These are phyloP conservation scores for Avicennia marina DNA, from an alignment of 257 asterid genomes.

Conservation along the genomic window DNA sequence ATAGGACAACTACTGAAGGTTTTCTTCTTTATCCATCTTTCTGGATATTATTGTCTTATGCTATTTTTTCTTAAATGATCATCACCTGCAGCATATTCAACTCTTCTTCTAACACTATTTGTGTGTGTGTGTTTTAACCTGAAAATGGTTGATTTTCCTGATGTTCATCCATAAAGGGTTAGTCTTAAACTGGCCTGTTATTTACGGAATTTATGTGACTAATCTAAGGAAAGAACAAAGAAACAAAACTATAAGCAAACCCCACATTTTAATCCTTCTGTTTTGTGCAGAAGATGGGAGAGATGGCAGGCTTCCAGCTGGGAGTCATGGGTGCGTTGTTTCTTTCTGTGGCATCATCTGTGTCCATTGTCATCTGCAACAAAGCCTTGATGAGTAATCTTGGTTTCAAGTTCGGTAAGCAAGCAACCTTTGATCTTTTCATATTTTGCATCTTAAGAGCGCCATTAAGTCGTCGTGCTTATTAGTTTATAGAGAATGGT, in stretches of 20 bases:
- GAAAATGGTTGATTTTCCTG: not conserved
- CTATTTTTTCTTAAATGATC: not conserved
- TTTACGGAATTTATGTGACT: not conserved
- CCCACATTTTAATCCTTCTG: too few relatives aligned
- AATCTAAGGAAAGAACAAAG: not conserved
- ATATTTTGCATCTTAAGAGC: too few relatives aligned
- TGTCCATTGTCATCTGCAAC: conserved; percentile 86
- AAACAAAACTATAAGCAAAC: too few relatives aligned
- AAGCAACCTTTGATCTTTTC: too few relatives aligned
- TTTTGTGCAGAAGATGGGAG: conserved; percentile 84
- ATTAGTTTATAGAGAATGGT: not conserved
- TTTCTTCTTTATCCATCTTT: not conserved
- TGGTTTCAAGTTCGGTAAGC: conserved; percentile 75
- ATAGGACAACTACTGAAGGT: too few relatives aligned
- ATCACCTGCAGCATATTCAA: not conserved
- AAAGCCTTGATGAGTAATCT: conserved; percentile 92
- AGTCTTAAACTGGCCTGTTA: not conserved
- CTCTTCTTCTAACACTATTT: not conserved
- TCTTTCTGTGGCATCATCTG: conserved; percentile 88
- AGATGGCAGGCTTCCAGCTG: conserved; percentile 62
- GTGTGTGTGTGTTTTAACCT: not conserved
- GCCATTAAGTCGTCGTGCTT: too few relatives aligned
- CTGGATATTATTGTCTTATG: too few relatives aligned
- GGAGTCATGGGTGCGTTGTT: conserved; percentile 80
- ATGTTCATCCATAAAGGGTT: not conserved